These are phyloP conservation scores for Podospora conica DNA, from an alignment of 495 filamentous ascomycete species.

Conservation along the genomic window DNA sequence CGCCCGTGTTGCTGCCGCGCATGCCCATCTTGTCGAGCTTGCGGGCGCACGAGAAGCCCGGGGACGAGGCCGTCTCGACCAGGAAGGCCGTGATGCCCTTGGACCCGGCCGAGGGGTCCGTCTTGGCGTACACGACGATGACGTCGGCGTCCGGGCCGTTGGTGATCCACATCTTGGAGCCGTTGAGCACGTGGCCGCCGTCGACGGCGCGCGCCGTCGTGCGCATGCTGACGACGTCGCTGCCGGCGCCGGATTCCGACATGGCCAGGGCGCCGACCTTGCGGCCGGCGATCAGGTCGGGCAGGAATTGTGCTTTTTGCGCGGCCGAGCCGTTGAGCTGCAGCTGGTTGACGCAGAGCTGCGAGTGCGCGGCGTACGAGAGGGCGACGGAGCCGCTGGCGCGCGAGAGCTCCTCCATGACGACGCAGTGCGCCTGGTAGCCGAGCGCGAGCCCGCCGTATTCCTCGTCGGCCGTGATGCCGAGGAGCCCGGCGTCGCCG, in stretches of 20 bases:
- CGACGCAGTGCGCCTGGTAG: constrained; percentile 94
- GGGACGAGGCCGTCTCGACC: constrained; percentile 55
- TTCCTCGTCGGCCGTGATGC: constrained; percentile 90
- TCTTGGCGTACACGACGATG: constrained; percentile 94
- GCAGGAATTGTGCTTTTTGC: constrained; percentile 77
- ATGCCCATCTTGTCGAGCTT: constrained; percentile 99
- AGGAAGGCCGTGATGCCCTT: constrained; percentile 96
- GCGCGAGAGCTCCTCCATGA: constrained; percentile 80
- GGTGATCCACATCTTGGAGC: constrained; percentile 99
- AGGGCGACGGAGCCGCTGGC: constrained; percentile 78
- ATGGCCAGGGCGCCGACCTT: constrained; percentile 89
- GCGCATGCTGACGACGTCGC: constrained; percentile 94
- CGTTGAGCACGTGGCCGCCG: constrained; percentile 80
- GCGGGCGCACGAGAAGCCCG: constrained; percentile 78
- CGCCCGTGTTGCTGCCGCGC: constrained; percentile 94
- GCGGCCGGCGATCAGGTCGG: constrained; percentile 73
- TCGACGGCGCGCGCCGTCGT: constrained; percentile 72
- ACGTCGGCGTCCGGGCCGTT: constrained; percentile 91
- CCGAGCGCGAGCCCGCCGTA: constrained; percentile 88
- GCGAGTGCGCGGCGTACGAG: constrained; percentile 89
- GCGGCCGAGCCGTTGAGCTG: constrained; percentile 76
- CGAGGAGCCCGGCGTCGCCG: constrained; percentile 84
- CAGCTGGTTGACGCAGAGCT: constrained; percentile 94
- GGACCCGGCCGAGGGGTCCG: constrained; percentile 67
- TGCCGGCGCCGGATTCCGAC: constrained; percentile 87